Base-by-base conservation (phyloP, 306 rosid genomes). In the Purshia tridentata region DNA sequence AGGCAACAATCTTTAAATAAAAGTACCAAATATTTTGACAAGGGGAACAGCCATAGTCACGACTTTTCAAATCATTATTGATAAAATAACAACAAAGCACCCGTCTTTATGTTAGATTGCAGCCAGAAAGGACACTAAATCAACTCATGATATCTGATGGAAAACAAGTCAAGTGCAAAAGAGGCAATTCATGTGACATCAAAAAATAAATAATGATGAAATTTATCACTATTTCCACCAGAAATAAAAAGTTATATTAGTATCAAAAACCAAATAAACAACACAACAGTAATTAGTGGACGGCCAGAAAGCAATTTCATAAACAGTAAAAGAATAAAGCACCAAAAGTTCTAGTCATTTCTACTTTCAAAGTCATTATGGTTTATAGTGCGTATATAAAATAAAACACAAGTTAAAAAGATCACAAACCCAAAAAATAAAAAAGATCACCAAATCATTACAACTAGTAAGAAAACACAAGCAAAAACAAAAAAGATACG, bases 101-200 rank as follows among this genome's bases (percentile, higher is more conserved):
- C 67, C 40, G 35, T 44, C 54, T 69, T 61, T 62, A 50, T 40
- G 42, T 54, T 51, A 46, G 75, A 53, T 49, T 35, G 67, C 70
- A 72, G 48, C 65, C 70, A 12, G 4, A 15, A 57, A 59, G 39
- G 61, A 18, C 74, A 66, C 48, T 49, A 20, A 40, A 56, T 57
- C 23, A 29, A 64, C 68, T 50, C 50, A 65, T 20, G 37, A 52
- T 16, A 39, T 39, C 52, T 18, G 41, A 12, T 62, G 48, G 13
- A 74, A 66, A 74, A 23, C 45, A 14, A 16, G 49, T 6, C 15
- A 40, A 41, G 59, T 56, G 41, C 47, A 57, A 47, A 72, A 41
- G 18, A 56, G 77, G 0, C 42, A 41, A 22, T 49, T 37, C 42
- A 66, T 29, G 35, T 29, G 35, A 29, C 15, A 57, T 45, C 39